Base-by-base conservation (phyloP, 192 early-diverging fungal species). In the Cetraspora pellucida region DNA sequence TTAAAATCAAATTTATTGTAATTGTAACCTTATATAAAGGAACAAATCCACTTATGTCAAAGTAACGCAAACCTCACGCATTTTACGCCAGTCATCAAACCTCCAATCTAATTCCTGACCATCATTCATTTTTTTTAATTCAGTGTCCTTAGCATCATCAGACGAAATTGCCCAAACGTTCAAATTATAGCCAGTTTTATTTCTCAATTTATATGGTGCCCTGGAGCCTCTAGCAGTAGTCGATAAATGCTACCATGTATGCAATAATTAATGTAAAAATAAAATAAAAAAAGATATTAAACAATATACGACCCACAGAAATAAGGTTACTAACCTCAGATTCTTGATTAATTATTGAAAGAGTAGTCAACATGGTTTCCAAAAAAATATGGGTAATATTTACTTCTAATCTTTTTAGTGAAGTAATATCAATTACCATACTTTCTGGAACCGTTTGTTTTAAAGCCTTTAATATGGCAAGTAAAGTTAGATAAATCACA, bases 11-110 rank as follows among this genome's bases (percentile, higher is more conserved):
- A 17, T 54, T 19, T 43, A 31, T 23, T 28, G 17, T 31, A n/a
- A 11, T n/a, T 21, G 19, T 55, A 37, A 30, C 16, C 25, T 17
- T n/a, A 59, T 60, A 25, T 43, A 70, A 50, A 31, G 17, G 30
- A 16, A 10, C 47, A 72, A 9, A n/a, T 13, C 21, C 25, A 30
- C 14, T 13, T 37, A 19, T 71, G 6, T 72, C 25, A 28, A 78
- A 9, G 45, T 49, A n/a, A 43, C 6, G 55, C 83, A 76, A 79
- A 93, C 93, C 85, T 97, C 95, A 68, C 97, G 91, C 82, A 93
- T 90, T 47, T 89, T 90, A 69, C 94, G 86, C 97, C 97, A 99
- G 79, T 99, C 95, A 73, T 96, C 96, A 76, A 98, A 98, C n/a
- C 95, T 88, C 97, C 97, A 98, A 52, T 93, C 88, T 19, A 95